Evolutionary conservation across 2,329 filamentous ascomycete genomes (phyloP).

Genomic region (Calonectria crousiana): DNA sequence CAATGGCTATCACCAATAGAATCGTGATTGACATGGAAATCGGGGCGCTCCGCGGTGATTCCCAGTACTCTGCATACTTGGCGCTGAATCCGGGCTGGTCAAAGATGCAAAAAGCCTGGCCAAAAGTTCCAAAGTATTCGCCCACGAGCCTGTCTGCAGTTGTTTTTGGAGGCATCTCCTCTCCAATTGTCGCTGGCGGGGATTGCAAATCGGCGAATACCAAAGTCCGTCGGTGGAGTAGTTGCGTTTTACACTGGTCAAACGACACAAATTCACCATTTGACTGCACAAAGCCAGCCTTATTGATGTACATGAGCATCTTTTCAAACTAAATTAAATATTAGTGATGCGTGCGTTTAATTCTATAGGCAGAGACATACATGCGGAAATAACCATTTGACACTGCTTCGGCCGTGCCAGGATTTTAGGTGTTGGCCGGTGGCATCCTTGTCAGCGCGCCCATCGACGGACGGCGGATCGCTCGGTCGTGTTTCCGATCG

Average conservation of each 20-base stretch:
- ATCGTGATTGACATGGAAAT: neutral
- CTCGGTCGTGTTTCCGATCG: neutral
- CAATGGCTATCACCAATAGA: neutral
- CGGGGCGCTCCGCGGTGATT: neutral
- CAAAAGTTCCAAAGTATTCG: neutral
- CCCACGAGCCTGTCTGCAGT: neutral
- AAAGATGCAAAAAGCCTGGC: neutral
- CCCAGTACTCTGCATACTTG: neutral
- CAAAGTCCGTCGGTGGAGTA: neutral
- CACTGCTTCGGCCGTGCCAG: neutral
- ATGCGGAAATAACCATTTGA: neutral
- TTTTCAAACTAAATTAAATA: neutral
- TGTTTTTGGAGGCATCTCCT: neutral
- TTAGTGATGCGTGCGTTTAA: neutral
- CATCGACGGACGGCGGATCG: neutral
- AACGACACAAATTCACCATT: neutral
- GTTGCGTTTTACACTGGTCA: neutral
- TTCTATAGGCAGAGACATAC: neutral
- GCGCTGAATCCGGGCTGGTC: neutral
- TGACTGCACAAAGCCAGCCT: neutral
- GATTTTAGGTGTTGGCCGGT: neutral
- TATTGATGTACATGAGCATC: neutral
- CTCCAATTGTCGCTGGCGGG: neutral
- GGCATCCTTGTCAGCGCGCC: neutral
- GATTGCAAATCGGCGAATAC: neutral